Evolutionary conservation across 2,329 filamentous ascomycete genomes (phyloP), one percentile per base, ranked within the genome.

Genomic region (Xylariomycetidae sp.): DNA sequence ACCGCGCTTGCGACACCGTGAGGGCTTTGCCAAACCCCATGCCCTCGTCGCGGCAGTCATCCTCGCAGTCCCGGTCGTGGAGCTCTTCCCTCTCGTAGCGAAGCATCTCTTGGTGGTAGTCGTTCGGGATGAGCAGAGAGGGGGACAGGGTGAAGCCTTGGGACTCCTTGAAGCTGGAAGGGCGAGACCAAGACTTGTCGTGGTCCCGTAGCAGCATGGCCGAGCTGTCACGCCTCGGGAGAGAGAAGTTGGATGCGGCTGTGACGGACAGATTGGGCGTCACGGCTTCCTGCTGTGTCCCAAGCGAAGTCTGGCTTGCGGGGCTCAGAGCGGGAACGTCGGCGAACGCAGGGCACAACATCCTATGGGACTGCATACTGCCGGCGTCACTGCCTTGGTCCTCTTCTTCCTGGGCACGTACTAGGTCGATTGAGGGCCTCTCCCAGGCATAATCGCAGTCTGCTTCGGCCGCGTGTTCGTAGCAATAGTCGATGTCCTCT

Each of bases 401-500:
- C 11, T 59, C 62, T 33, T 23, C 20, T n/a, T 23, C 20, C 20
- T 8, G 8, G n/a, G 8, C 20, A 8, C 58, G 57, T 16, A 46
- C 52, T 25, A 63, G 39, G 30, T 79, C 75, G 33, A 72, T 46
- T 0, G 76, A 80, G 3, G 68, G 62, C 12, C 72, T 70, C 37
- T 79, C 74, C 78, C 78, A 82, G 27, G 78, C 71, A 45, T 80
- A 82, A 41, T 82, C 72, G 49, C 76, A 82, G 54, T 82, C 67
- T 6, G 77, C 79, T 53, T 83, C 80, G 10, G 71, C 77, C 44
- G 78, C 79, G 46, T 84, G 75, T 44, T 82, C 78, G 49, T 84
- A 84, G 50, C 76, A 82, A 55, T 82, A 84, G 50, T 84, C 80
- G 40, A 84, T 82, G 41, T 77, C 77, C 33, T 81, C 77, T 48